These are phyloP conservation scores for Wickerhamomyces tratensis DNA, from an alignment of 805 yeast genomes.

Conservation along the genomic window DNA sequence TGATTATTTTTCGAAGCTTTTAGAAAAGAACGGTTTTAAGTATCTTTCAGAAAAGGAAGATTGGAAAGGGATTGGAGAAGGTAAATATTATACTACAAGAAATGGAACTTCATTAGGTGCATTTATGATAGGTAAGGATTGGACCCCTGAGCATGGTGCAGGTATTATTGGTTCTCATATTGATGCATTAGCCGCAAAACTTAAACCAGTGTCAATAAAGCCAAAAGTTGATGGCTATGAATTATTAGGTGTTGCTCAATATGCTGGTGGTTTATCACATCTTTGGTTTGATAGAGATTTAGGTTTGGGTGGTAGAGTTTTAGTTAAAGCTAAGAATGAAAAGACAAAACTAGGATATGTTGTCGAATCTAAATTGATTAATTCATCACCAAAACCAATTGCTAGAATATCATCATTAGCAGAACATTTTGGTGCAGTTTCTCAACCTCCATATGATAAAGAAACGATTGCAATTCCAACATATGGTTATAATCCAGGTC, in stretches of 20 bases:
- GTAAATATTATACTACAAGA: conserved; percentile 58
- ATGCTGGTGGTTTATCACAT: conserved; percentile 58
- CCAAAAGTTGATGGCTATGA: conserved; percentile 62
- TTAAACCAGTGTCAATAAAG: conserved; percentile 67
- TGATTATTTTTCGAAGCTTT: conserved; percentile 33
- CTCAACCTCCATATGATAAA: conserved; percentile 61
- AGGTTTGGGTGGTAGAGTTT: conserved; percentile 73
- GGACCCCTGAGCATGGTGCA: conserved; percentile 56
- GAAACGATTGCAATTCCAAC: conserved; percentile 78
- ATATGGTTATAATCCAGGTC: conserved; percentile 41
- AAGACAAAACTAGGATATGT: conserved; percentile 18
- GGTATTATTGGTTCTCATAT: conserved; percentile 70
- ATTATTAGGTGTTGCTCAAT: conserved; percentile 75
- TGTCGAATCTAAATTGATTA: conserved; percentile 35
- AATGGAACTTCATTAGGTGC: conserved; percentile 63
- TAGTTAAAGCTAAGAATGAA: conserved; percentile 32
- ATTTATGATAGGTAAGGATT: conserved; percentile 55
- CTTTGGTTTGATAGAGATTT: conserved; percentile 83
- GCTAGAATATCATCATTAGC: conserved; percentile 82
- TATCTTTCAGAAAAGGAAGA: conserved; percentile 52
- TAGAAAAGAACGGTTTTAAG: conserved; percentile 52
- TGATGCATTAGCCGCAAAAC: conserved; percentile 57
- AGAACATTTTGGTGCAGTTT: conserved; percentile 73
- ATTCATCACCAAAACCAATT: conserved; percentile 57
- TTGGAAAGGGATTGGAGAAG: conserved; percentile 29